Percentiles rank a stretch among this genome's conserved stretches.
phyloP scores from a whole-genome alignment of 192 early-diverging fungal genomes.

The Backusella mclennaniae region DNA sequence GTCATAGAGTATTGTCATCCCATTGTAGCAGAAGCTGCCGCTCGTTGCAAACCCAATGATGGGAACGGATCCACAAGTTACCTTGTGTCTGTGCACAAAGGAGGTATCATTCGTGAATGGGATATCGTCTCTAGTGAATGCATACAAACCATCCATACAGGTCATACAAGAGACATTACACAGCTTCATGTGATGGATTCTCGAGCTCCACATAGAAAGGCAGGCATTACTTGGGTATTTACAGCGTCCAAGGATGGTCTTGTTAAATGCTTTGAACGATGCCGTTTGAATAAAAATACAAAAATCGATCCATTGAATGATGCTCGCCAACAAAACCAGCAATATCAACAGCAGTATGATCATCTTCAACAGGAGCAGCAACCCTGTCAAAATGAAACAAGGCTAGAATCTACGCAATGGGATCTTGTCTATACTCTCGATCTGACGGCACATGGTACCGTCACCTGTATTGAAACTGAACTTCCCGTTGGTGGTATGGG shows the following conservation, averaged over 20 bases:
- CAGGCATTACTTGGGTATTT: conserved; percentile 29
- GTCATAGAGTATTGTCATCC: conserved; percentile 28
- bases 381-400: not conserved
- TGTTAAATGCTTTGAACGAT: conserved; percentile 29
- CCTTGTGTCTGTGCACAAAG: conserved; percentile 25
- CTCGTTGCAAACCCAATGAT: not conserved
- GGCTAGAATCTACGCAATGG: conserved; percentile 1
- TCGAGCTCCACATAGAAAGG: conserved; percentile 14
- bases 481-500: conserved; percentile 33
- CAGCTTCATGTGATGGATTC: conserved; percentile 9
- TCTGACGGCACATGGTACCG: not conserved
- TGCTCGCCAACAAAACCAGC: not conserved
- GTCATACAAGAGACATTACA: conserved; percentile 15
- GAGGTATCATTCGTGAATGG: conserved; percentile 33
- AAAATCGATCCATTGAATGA: not conserved
- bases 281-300: not conserved
- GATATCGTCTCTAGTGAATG: conserved; percentile 32
- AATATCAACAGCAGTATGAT: not conserved
- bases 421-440: conserved; percentile 25
- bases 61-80: not conserved
- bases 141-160: conserved; percentile 12
- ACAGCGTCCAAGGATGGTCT: conserved; percentile 30
- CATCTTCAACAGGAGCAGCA: not conserved
- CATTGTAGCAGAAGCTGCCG: conserved; percentile 24
- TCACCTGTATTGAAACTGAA: conserved; percentile 18